Conservation (phyloP, 306 rosid species). For the Psophocarpus tetragonolobus region DNA sequence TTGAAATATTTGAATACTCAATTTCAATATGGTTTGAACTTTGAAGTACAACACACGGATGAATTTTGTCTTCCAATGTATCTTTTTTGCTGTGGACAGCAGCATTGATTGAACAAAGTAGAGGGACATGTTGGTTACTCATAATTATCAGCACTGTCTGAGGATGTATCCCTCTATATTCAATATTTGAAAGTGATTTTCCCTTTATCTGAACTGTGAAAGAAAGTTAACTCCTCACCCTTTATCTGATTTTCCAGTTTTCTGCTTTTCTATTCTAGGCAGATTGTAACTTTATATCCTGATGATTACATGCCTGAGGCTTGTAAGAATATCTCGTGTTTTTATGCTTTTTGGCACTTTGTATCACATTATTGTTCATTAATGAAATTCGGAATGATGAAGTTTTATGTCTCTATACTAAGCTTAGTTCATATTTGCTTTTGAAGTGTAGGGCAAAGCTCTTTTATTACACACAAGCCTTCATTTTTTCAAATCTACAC, state of each 20-base stretch:
- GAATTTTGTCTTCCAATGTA: neutral
- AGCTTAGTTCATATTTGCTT: neutral
- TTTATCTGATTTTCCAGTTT: neutral
- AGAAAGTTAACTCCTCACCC: neutral
- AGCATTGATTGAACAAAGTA: neutral
- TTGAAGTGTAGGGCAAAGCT: neutral
- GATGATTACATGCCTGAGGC: neutral
- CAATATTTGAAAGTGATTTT: neutral
- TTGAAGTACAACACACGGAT: neutral
- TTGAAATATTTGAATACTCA: neutral
- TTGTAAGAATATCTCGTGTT: neutral
- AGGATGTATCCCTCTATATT: neutral
- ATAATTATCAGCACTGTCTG: neutral
- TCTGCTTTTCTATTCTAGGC: neutral
- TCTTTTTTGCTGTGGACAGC: neutral
- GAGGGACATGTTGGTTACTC: neutral
- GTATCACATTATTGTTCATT: neutral
- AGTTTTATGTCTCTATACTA: neutral
- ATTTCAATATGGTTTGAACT: neutral
- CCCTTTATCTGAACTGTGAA: neutral
- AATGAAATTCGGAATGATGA: conserved; percentile 1
- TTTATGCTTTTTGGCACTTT: neutral
- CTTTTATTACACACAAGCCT: neutral
- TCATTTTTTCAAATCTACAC: neutral
- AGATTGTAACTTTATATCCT: neutral